Base-by-base conservation (phyloP, 179 eudicot species). In the Pouteria campechiana region DNA sequence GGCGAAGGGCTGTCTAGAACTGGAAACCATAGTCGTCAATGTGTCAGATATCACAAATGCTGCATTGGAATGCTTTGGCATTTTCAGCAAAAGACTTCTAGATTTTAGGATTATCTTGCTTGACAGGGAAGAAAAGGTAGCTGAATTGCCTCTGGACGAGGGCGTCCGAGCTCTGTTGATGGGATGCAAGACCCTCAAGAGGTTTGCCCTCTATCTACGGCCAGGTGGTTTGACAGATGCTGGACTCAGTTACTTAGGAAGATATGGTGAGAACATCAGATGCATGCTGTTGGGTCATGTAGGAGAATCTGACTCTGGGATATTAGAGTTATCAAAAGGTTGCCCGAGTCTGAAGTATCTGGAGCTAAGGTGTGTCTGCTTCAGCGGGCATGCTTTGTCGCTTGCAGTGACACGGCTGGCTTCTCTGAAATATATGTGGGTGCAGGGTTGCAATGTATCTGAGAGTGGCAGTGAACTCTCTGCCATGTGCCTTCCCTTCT, bases 81-180 rank as follows among this genome's bases (percentile, higher is more conserved):
- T 52, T 21, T 32, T 66, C 54, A 33, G 76, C 51, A 80, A 59
- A 37, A 69, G 59, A 11, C 62, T 83, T 23, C 35, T 15, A 14
- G 85, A 83, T 56, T 83, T 83, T 42, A 75, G 94, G 6, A 44
- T 83, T 25, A 82, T 80, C 33, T 76, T 83, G 35, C 77, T 80
- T 2, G 85, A 74, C 36, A 63, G 29, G 31, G 79, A 61, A 47
- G 79, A 52, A 7, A 59, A 27, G 11, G 51, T 83, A 14, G 17
- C 81, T 0, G 89, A 83, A 22, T 48, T 80, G 23, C 89, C 89
- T 8, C 78, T 83, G 13, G 89, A 80, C 40, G 58, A 71, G 5
- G 94, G 85, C 11, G 82, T 80, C 9, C 67, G 72, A 36, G 71
- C 79, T 32, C 67, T 83, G 33, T 44, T 83, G 44, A 70, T 43